Evolutionary conservation across 495 filamentous ascomycete genomes (phyloP), one percentile per base, ranked within the genome.

Genomic region (Daldinia loculata): DNA sequence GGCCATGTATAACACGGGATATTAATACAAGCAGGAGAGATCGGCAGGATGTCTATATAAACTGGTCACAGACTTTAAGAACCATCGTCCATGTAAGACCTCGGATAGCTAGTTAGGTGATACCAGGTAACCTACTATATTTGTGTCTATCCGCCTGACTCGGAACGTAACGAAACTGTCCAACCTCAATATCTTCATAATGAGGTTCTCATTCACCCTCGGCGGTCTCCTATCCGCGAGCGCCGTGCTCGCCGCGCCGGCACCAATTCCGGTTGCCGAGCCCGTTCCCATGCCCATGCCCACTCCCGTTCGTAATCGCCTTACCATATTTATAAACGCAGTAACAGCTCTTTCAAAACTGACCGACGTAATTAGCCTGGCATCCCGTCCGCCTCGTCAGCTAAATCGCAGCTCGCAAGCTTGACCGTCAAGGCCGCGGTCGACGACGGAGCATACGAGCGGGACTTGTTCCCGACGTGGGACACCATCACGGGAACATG

Each of bases 381-480:
- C 50, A 87, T 93, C 56, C 91, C 91, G 0, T 80, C 84, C 1
- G 72, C 80, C 1, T 69, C 85, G 0, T 76, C 80, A 0, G 91
- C 91, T 2, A 77, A 82, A 56, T 84, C 77, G 30, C 80, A 86
- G 64, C 85, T 93, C 14, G 82, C 83, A 1, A 74, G 61, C 3
- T 74, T 93, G 17, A 86, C 84, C 1, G 85, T 89, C 14, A 81
- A 84, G 9, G 76, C 86, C 3, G 79, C 84, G 52, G 82, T 80
- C 22, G 82, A 89, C 30, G 81, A 84, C 53, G 81, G 81, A 56
- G 82, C 73, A 1, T 93, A 93, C 71, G 56, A 79, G 38, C 89
- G 91, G 22, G 84, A 84, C 65, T 77, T 88, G 22, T 93, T 93
- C 79, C 89, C 89, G 4, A 84, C 86, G 70, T 93, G 91, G 91